Percentiles rank a stretch among this genome's conserved stretches.
Evolutionary conservation across 495 filamentous ascomycete species (phyloP).

Genomic region (Sporormia fimetaria): DNA sequence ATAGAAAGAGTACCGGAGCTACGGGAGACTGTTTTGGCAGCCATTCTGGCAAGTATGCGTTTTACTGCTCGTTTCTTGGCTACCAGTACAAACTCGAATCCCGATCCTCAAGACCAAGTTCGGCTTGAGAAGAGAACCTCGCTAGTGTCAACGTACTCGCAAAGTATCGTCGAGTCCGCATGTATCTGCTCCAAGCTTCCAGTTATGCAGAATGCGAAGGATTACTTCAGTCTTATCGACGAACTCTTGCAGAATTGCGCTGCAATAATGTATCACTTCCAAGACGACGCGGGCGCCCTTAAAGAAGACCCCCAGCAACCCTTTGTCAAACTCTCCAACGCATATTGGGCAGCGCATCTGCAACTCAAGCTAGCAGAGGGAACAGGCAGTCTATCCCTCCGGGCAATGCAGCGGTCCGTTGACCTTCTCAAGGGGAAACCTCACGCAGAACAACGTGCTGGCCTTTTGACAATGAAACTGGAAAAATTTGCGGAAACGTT

Average conservation of each 20-base stretch:
- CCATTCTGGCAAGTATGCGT: conserved; percentile 13
- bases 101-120: conserved; percentile 3
- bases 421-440: conserved; percentile 36
- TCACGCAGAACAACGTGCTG: conserved; percentile 35
- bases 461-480: conserved; percentile 43
- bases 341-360: conserved; percentile 59
- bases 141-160: conserved; percentile 21
- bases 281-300: conserved; percentile 30
- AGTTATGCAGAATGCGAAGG: conserved; percentile 29
- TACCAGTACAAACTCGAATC: background rate
- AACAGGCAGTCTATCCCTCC: conserved; percentile 32
- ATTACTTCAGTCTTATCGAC: conserved; percentile 43
- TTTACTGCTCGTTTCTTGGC: conserved; percentile 19
- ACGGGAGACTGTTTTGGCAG: background rate
- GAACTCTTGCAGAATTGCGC: conserved; percentile 43
- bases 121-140: conserved; percentile 5
- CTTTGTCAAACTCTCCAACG: conserved; percentile 59
- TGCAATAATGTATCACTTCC: conserved; percentile 38
- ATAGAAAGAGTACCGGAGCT: background rate
- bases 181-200: conserved; percentile 40
- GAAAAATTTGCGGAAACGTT: conserved; percentile 43
- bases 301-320: conserved; percentile 4
- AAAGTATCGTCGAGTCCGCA: conserved; percentile 45
- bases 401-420: conserved; percentile 41
- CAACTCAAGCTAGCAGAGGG: conserved; percentile 37